Conservation (phyloP, 1,284 basidiomycete species). For the Fistulina hepatica region DNA sequence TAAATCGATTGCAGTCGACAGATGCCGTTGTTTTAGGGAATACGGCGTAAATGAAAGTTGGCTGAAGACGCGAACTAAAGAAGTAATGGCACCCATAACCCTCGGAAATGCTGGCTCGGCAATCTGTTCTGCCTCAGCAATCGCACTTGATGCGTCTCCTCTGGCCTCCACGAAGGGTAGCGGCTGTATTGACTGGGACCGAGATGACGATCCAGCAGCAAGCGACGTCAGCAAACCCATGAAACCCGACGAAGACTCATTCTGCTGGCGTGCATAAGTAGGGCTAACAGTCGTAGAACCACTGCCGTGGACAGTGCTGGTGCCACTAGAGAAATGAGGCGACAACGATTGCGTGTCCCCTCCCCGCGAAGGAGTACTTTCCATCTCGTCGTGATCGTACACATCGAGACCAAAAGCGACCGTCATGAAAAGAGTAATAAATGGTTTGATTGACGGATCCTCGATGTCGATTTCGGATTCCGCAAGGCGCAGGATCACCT, state of each 20-base stretch:
- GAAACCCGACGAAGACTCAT: constrained; percentile 41
- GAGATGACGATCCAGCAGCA: constrained; percentile 38
- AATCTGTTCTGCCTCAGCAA: constrained; percentile 19
- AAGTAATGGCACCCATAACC: constrained; percentile 39
- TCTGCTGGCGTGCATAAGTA: constrained; percentile 42
- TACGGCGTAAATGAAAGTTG: constrained; percentile 61
- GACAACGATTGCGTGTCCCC: constrained; percentile 27
- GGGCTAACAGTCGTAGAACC: constrained; percentile 36
- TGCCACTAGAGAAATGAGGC: constrained; percentile 17
- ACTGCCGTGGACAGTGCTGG: too few relatives aligned
- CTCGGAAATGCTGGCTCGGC: constrained; percentile 17
- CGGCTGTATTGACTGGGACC: constrained; percentile 42
- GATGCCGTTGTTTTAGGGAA: constrained; percentile 32
- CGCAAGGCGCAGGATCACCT: constrained; percentile 41
- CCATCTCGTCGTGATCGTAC: constrained; percentile 30
- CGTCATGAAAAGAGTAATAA: constrained; percentile 30
- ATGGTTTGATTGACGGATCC: constrained; percentile 18
- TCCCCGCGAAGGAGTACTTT: constrained; percentile 28
- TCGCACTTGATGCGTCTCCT: too few relatives aligned
- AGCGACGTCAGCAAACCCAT: constrained; percentile 56
- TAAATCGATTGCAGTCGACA: constrained; percentile 40
- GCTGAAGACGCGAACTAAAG: constrained; percentile 56
- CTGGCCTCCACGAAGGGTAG: too few relatives aligned
- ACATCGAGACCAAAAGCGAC: constrained; percentile 27
- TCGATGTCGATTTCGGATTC: constrained; percentile 28